phyloP scores from a whole-genome alignment of 257 asterid species.

The Fraxinus excelsior region DNA sequence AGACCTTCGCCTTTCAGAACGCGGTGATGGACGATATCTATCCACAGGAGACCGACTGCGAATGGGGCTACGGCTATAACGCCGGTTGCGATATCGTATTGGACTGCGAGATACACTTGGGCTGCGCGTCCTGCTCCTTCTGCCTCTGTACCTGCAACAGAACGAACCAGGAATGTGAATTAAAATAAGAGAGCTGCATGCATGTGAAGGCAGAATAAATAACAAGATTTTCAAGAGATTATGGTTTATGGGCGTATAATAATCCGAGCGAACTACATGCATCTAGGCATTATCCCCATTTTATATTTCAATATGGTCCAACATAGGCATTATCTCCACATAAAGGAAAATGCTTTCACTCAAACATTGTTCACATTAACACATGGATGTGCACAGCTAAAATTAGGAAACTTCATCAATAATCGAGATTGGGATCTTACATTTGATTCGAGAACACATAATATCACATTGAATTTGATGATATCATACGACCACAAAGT shows the following conservation, averaged over 20 bases:
- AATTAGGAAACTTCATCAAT: not conserved
- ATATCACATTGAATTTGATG: not conserved
- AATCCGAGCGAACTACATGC: not conserved
- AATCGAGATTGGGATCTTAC: too few species aligned
- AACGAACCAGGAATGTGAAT: conserved; percentile 4
- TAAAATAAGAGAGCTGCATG: not conserved
- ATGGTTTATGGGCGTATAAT: not conserved
- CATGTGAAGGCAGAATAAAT: not conserved
- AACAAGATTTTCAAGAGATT: not conserved
- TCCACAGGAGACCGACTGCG: conserved; percentile 46
- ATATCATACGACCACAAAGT: not conserved
- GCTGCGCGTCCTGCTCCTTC: conserved; percentile 80
- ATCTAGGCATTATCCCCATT: not conserved
- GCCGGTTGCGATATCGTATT: conserved; percentile 73
- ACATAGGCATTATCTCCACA: not conserved
- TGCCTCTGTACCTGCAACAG: conserved; percentile 69
- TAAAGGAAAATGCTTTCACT: not conserved
- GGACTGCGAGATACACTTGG: conserved; percentile 84
- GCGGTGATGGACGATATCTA: conserved; percentile 45
- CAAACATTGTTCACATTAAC: not conserved
- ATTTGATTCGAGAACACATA: too few species aligned
- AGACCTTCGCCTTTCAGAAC: conserved; percentile 33
- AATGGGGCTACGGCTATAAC: conserved; percentile 50
- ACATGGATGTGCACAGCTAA: not conserved
- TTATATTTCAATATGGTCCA: not conserved